phyloP scores from a whole-genome alignment of 345 rosid species.

The Abelmoschus esculentus region DNA sequence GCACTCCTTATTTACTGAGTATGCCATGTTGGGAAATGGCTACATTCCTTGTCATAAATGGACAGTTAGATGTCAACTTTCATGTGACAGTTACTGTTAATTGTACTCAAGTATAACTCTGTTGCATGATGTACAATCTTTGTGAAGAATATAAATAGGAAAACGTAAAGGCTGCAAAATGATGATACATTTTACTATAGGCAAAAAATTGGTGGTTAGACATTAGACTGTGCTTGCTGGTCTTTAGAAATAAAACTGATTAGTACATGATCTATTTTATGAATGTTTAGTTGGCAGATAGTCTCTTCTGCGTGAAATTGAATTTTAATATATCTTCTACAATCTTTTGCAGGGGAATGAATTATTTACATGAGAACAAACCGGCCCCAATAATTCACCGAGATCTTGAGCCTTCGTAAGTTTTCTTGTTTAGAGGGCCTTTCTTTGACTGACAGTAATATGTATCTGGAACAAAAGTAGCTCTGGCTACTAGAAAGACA shows the following conservation, averaged over 20 bases:
- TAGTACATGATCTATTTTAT: neutral
- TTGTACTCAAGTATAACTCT: neutral
- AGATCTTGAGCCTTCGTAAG: constrained; percentile 99
- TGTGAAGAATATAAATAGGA: neutral
- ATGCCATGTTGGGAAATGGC: neutral
- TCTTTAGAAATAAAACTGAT: constrained; percentile 2
- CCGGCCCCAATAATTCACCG: constrained; percentile 87
- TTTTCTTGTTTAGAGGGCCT: constrained; percentile 18
- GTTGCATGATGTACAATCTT: neutral
- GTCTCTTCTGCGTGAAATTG: neutral
- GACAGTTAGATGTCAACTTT: neutral
- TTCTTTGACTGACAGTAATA: neutral
- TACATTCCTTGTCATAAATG: no score
- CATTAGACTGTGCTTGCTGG: neutral
- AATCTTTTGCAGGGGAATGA: constrained; percentile 75
- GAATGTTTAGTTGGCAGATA: neutral
- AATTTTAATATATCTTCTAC: constrained; percentile 6
- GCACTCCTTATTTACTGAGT: neutral
- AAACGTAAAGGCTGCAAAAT: neutral
- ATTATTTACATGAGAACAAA: constrained; percentile 81
- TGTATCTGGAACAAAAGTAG: neutral
- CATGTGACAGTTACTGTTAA: neutral
- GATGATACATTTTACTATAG: neutral
- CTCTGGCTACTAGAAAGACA: constrained; percentile 5
- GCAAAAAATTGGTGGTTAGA: neutral